Conservation (phyloP, 768 basidiomycete genomes). For the Rubroboletus pulcherrimus region DNA sequence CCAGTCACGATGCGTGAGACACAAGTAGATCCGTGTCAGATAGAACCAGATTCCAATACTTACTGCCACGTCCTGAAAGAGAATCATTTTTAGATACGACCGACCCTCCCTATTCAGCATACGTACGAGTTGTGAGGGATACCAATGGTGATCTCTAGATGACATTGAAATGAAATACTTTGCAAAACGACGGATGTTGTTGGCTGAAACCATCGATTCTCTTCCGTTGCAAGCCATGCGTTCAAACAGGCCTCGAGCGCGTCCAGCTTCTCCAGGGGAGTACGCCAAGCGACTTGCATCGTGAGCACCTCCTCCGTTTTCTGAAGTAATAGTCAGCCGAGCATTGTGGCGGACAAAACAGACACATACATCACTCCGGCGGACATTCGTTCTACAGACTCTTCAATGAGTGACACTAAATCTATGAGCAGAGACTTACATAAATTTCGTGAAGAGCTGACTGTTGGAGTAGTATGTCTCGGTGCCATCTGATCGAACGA, state of each 20-base stretch:
- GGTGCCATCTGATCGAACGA: conserved; percentile 67
- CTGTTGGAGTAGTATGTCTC: conserved; percentile 83
- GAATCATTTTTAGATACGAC: conserved; percentile 1
- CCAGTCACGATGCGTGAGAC: conserved; percentile 1
- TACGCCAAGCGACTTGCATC: conserved; percentile 74
- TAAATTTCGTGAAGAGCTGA: conserved; percentile 70
- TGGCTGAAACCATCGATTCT: conserved; percentile 76
- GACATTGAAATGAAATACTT: conserved; percentile 61
- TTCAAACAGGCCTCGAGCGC: conserved; percentile 63
- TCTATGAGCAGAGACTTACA: conserved; percentile 39
- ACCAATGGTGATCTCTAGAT: conserved; percentile 64
- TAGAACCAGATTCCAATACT: conserved; percentile 9
- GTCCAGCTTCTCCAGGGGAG: conserved; percentile 68
- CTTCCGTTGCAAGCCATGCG: conserved; percentile 73
- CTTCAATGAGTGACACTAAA: background rate
- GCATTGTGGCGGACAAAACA: background rate
- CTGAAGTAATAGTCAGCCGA: conserved; percentile 29
- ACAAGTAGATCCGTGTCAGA: background rate
- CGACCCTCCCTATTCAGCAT: background rate
- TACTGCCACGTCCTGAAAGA: conserved; percentile 34
- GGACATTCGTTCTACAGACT: conserved; percentile 56
- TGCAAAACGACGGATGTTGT: conserved; percentile 61
- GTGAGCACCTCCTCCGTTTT: conserved; percentile 66
- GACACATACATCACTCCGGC: conserved; percentile 58
- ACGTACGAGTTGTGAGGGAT: conserved; percentile 52